Percentiles rank a stretch among this genome's conserved stretches.
phyloP scores from a whole-genome alignment of 441 rosid species.

The Cnidoscolus chayamansa region DNA sequence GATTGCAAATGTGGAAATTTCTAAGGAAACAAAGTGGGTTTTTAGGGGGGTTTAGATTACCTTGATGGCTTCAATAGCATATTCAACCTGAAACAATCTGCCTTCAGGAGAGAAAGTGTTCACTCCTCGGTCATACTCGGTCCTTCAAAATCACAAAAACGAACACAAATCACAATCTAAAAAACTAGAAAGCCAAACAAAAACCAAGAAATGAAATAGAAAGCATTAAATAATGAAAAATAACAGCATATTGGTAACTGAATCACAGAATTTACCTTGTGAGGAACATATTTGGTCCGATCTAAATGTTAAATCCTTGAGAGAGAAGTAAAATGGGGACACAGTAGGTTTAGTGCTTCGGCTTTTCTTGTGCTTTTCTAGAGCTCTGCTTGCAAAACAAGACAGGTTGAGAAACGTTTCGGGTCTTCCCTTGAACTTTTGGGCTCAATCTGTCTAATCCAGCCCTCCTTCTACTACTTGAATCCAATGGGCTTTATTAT shows the following conservation, averaged over 20 bases:
- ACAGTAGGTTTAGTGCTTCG: not conserved
- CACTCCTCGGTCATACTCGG: conserved; percentile 98
- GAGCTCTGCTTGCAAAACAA: conserved; percentile 19
- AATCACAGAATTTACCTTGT: conserved; percentile 41
- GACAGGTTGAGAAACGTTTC: conserved; percentile 14
- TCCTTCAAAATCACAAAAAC: conserved; percentile 44
- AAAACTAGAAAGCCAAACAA: not conserved
- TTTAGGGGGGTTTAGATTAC: conserved; percentile 28
- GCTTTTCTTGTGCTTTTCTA: not conserved
- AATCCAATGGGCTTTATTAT: not conserved
- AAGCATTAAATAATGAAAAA: not conserved
- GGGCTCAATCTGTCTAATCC: not conserved
- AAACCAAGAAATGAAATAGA: not conserved
- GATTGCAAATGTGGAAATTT: not conserved
- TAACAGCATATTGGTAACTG: conserved; percentile 8
- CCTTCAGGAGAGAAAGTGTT: conserved; percentile 99
- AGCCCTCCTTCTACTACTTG: not conserved
- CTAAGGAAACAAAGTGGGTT: not conserved
- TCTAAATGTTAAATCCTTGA: not conserved
- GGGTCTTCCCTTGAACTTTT: not conserved
- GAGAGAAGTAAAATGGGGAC: not conserved
- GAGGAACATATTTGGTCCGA: conserved; percentile 51
- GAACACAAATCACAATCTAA: conserved; percentile 9
- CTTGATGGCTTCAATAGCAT: conserved; percentile 99
- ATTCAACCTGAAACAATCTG: conserved; percentile 90